Base-by-base conservation (phyloP, 768 basidiomycete species). In the Tricholoma matsutake region DNA sequence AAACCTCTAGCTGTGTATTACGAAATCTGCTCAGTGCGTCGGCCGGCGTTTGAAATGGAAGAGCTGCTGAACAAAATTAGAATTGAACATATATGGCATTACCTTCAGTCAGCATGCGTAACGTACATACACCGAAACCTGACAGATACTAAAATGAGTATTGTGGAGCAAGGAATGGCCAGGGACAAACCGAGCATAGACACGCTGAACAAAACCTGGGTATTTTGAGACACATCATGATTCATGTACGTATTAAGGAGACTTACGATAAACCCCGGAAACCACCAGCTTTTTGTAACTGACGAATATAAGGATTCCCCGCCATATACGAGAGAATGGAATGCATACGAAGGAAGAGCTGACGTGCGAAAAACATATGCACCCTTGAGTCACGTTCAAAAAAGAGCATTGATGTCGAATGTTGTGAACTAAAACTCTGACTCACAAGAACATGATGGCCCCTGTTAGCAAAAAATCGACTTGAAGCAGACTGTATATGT, bases 371-470 rank as follows among this genome's bases (percentile, higher is more conserved):
- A n/a, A n/a, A n/a, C n/a, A n/a, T n/a, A n/a, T n/a, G 54, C 13
- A 62, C 45, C 16, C 29, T 58, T 35, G 56, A 41, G 2, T 59
- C 64, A 34, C 55, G 59, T 1, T 43, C 18, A n/a, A 45, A n/a
- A n/a, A n/a, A n/a, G n/a, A n/a, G n/a, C n/a, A n/a, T n/a, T n/a
- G 11, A 22, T 65, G 59, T 22, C 58, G 51, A 6, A 61, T 61
- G 9, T 11, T 16, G 10, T n/a, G n/a, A 41, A 25, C 9, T 8
- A 10, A 10, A 4, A 22, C 13, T 1, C 1, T 8, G 11, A 20
- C 61, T 14, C 25, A 65, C 64, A 63, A 22, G 37, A 61, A 60
- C 18, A 63, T 54, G 7, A 34, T 58, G 0, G n/a, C 3, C 6
- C 31, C 39, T 2, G 59, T 61, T 1, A 65, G 35, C 5, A 34